Evolutionary conservation across 2,329 filamentous ascomycete genomes (phyloP).

Genomic region (Fusarium sp.): DNA sequence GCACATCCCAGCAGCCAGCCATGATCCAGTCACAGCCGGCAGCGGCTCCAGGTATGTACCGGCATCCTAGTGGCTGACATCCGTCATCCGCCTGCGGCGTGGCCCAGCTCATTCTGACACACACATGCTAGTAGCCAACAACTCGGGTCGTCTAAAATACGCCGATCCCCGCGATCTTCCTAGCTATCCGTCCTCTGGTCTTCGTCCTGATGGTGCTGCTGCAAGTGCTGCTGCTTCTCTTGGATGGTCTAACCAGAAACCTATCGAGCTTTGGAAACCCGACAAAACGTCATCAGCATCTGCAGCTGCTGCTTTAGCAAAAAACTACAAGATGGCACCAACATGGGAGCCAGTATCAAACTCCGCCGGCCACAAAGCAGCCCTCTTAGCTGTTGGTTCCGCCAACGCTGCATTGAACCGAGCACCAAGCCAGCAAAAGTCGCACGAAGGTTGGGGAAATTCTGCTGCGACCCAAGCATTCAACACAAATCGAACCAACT

Average conservation of each 20-base stretch:
- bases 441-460: conserved; percentile 66
- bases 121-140: conserved; percentile 45
- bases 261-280: conserved; percentile 75
- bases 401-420: conserved; percentile 52
- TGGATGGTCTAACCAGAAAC: conserved; percentile 77
- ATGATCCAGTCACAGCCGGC: conserved; percentile 48
- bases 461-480: conserved; percentile 80
- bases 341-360: conserved; percentile 74
- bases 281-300: conserved; percentile 67
- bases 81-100: conserved; percentile 26
- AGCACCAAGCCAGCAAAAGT: conserved; percentile 33
- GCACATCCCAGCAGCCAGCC: conserved; percentile 43
- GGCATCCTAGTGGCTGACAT: conserved; percentile 19
- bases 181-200: conserved; percentile 77
- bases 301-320: conserved; percentile 59
- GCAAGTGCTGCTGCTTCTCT: conserved; percentile 81
- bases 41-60: conserved; percentile 46
- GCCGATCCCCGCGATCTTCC: conserved; percentile 80
- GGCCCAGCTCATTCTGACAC: conserved; percentile 29
- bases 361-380: conserved; percentile 79
- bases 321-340: conserved; percentile 60
- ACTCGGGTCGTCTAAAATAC: conserved; percentile 71
- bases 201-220: conserved; percentile 69
- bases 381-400: conserved; percentile 70
- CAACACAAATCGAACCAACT: conserved; percentile 53